Base-by-base conservation (phyloP, 2,329 filamentous ascomycete genomes). In the Cladobotryum mycophilum region DNA sequence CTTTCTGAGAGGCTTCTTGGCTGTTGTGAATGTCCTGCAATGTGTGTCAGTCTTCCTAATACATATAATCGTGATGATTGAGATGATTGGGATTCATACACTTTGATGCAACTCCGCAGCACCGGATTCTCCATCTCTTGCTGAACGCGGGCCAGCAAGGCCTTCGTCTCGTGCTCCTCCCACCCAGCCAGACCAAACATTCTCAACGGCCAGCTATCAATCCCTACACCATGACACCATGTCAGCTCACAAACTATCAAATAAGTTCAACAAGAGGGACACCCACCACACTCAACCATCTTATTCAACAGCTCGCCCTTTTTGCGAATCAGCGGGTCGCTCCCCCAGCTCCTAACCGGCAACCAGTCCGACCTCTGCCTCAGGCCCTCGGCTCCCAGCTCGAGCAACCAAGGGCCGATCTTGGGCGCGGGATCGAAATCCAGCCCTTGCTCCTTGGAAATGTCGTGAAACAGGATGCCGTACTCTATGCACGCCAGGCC, bases 291-390 rank as follows among this genome's bases (percentile, higher is more conserved):
- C 2, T 35, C 60, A 1, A 70, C 59, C 58, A 74, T 67, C 44
- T 65, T 56, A 4, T 63, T 64, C 35, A 71, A 55, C 15, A 72
- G 52, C 14, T 58, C 61, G 38, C 70, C 70, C 37, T 71, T 71
- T 35, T 60, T 60, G 25, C 61, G 60, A 53, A 67, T 62, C 48
- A 70, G 62, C 7, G 69, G 65, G 45, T 75, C 72, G 20, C 63
- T 61, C 0, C 69, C 68, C 66, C 70, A 72, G 35, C 61, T 60
- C 11, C 67, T 65, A 17, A 74, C 56, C 1, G 72, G 72, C 22
- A 75, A 53, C 56, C 71, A 70, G 55, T 75, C 70, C 17, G 62
- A 68, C 12, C 68, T 61, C 54, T 74, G 69, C 0, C 66, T 61
- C 17, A 72, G 64, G 33, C 59, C 61, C 43, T 72, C 71, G 48